These are phyloP conservation scores for Chenopodium formosanum DNA, from an alignment of 148 eudicot species.

Conservation along the genomic window DNA sequence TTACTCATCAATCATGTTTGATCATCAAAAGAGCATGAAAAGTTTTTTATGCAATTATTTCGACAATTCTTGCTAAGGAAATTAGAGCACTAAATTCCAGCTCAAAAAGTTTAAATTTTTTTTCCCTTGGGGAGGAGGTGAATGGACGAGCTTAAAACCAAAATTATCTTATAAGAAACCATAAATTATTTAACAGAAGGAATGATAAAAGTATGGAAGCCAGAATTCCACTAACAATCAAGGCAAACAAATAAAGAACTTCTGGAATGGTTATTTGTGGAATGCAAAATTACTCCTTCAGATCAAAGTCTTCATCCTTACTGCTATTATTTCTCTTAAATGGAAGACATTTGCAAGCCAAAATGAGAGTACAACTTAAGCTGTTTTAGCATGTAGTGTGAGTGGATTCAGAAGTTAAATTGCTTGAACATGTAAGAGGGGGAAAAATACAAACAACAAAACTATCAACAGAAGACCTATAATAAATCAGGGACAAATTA, in stretches of 20 bases:
- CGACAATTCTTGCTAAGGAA: not conserved
- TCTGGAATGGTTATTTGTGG: too few relatives aligned
- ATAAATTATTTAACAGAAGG: not conserved
- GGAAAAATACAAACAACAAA: not conserved
- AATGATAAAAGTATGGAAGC: not conserved
- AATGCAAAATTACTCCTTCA: not conserved
- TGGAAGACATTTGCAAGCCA: not conserved
- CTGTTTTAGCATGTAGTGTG: not conserved
- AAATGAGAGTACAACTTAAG: not conserved
- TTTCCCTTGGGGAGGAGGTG: not conserved
- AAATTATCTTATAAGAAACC: too few relatives aligned
- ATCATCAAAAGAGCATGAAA: not conserved
- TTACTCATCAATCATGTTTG: not conserved
- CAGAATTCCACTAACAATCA: not conserved
- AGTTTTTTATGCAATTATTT: too few relatives aligned
- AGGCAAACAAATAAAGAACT: too few relatives aligned
- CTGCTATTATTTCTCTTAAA: not conserved
- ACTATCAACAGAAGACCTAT: not conserved
- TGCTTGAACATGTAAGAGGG: not conserved
- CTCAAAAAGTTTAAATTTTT: not conserved
- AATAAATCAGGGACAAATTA: not conserved
- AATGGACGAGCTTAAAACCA: too few relatives aligned
- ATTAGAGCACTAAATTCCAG: not conserved
- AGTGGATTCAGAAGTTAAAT: not conserved
- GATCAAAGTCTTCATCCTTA: not conserved